phyloP scores from a whole-genome alignment of 1,284 basidiomycete species.

The Moesziomyces sp. region DNA sequence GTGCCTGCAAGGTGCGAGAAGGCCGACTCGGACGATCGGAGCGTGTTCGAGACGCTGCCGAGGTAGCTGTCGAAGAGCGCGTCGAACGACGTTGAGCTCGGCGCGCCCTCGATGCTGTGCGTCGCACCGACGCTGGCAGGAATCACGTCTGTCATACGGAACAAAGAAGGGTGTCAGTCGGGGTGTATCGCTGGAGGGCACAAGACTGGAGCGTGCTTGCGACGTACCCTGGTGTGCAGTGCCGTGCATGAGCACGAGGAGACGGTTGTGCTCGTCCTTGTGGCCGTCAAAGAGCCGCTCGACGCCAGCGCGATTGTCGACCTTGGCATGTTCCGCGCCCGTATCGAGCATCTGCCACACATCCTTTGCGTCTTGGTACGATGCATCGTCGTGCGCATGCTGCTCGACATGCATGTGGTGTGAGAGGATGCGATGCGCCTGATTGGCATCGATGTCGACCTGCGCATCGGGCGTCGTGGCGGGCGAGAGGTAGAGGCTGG shows the following conservation, averaged over 20 bases:
- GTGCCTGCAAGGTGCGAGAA: conserved; percentile 33
- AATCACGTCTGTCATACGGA: conserved; percentile 24
- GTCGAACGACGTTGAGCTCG: conserved; percentile 38
- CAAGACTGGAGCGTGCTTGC: background rate
- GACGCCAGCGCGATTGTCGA: conserved; percentile 30
- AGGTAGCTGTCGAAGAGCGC: conserved; percentile 47
- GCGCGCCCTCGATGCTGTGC: conserved; percentile 33
- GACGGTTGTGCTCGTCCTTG: conserved; percentile 30
- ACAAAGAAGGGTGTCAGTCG: background rate
- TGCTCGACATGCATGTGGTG: conserved; percentile 24
- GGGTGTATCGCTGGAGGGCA: background rate
- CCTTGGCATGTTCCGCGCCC: conserved; percentile 6
- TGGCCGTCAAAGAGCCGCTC: conserved; percentile 43
- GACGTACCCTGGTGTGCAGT: conserved; percentile 32
- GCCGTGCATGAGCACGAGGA: conserved; percentile 49
- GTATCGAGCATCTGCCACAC: conserved; percentile 38
- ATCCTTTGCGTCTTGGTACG: conserved; percentile 2
- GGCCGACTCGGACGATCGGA: conserved; percentile 29
- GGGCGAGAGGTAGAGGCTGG: conserved; percentile 44
- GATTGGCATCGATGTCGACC: conserved; percentile 25
- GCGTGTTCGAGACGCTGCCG: conserved; percentile 17
- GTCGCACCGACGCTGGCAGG: conserved; percentile 31
- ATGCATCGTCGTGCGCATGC: conserved; percentile 6
- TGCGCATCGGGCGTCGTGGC: conserved; percentile 22
- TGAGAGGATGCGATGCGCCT: conserved; percentile 42